Evolutionary conservation across 2,329 filamentous ascomycete genomes (phyloP), one percentile per base, ranked within the genome.

Genomic region (Tolypocladium endophyticum): DNA sequence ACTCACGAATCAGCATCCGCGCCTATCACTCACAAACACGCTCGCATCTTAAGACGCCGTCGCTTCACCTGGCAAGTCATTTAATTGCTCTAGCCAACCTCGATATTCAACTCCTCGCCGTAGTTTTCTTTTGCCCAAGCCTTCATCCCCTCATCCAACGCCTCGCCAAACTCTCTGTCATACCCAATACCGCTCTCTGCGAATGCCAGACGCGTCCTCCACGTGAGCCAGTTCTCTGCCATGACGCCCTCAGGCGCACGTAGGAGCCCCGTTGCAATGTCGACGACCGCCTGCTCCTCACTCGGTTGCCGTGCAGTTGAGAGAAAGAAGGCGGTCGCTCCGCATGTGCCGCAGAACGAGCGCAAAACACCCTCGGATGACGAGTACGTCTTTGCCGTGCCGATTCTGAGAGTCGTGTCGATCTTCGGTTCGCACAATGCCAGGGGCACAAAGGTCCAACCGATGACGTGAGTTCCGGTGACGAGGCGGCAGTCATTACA

Each of bases 191-290:
- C 77, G 35, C 67, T 70, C 9, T 71, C 68, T 8, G 62, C 58
- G 65, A 68, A 74, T 1, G 68, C 71, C 12, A 75, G 36, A 59
- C 70, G 68, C 25, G 75, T 72, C 57, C 76, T 68, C 79, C 79
- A 81, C 1, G 72, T 74, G 23, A 81, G 61, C 79, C 79, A 81
- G 9, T 72, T 68, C 62, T 77, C 73, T 0, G 77, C 77, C 68
- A 75, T 70, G 3, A 70, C 64, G 0, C 78, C 78, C 59, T 77
- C 77, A 0, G 75, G 74, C 4, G 76, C 76, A 59, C 77, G 69
- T 58, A 81, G 60, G 2, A 81, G 66, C 1, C 78, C 78, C 1
- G 73, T 72, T 0, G 78, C 73, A 2, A 81, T 59, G 55, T 79
- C 74, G 1, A 79, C 68, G 12, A 80, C 59, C 47, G 71, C 68